These are phyloP conservation scores for Cyclostephanos invisitatus DNA, from an alignment of 108 stramenopile genomes.

Conservation along the genomic window DNA sequence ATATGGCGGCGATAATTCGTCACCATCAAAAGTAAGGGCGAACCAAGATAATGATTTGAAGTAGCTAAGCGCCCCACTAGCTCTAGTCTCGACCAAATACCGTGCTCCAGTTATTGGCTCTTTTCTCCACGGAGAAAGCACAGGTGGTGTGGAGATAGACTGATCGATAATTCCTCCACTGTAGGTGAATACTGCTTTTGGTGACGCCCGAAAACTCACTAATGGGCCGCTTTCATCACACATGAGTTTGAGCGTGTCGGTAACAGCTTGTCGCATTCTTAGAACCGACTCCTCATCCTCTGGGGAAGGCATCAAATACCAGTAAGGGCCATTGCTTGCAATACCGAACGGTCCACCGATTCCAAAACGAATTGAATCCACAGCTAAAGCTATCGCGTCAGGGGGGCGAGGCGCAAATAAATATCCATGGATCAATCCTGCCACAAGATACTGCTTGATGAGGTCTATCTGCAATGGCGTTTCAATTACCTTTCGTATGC, in stretches of 20 bases:
- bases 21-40: slow-evolving; percentile 49
- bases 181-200: slow-evolving; percentile 47
- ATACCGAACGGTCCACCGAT: slow-evolving; percentile 56
- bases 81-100: slow-evolving; percentile 56
- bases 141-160: slow-evolving; percentile 45
- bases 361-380: slow-evolving; percentile 72
- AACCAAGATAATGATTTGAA: slow-evolving; percentile 58
- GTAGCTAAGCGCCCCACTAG: slow-evolving; percentile 42
- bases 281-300: slow-evolving; percentile 42
- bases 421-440: slow-evolving; percentile 71
- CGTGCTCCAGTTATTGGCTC: slow-evolving; percentile 65
- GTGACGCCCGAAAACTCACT: slow-evolving; percentile 60
- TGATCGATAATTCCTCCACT: slow-evolving; percentile 48
- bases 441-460: slow-evolving; percentile 60
- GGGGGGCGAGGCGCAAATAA: slow-evolving; percentile 66
- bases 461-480: slow-evolving; percentile 53
- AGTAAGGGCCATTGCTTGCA: slow-evolving; percentile 42
- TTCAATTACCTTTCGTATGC: slow-evolving; percentile 42
- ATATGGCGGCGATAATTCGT: slow-evolving; percentile 62
- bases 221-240: slow-evolving; percentile 61
- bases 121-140: slow-evolving; percentile 57
- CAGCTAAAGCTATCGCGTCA: slow-evolving; percentile 78
- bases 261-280: slow-evolving; percentile 43
- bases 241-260: slow-evolving; percentile 51
- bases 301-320: slow-evolving; percentile 64